These are phyloP conservation scores for Albatrellus ellisii DNA, from an alignment of 768 basidiomycete species.

Conservation along the genomic window DNA sequence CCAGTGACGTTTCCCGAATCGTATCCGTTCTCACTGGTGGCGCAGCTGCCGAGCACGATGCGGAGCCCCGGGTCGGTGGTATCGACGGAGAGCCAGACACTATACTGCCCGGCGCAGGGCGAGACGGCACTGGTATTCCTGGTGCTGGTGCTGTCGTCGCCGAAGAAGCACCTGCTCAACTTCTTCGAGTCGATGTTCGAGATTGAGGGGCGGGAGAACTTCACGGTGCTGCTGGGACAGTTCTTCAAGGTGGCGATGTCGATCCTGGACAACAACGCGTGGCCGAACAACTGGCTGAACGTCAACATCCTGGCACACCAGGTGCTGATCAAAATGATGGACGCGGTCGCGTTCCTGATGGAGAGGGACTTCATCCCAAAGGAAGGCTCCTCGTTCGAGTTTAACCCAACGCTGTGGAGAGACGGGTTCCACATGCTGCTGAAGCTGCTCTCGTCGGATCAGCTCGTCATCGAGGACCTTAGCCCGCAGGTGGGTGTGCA, in stretches of 20 bases:
- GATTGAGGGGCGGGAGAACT: slow-evolving; percentile 79
- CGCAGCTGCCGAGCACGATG: slow-evolving; percentile 44
- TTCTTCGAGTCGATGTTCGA: slow-evolving; percentile 75
- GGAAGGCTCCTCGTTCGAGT: slow-evolving; percentile 44
- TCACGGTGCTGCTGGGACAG: slow-evolving; percentile 53
- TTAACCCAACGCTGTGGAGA: slow-evolving; percentile 71
- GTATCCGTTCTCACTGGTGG: slow-evolving; percentile 80
- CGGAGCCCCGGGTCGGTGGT: slow-evolving; percentile 28
- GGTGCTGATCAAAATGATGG: slow-evolving; percentile 80
- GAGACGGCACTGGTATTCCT: slow-evolving; percentile 82
- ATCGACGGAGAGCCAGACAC: slow-evolving; percentile 30
- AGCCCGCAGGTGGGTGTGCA: slow-evolving; percentile 64
- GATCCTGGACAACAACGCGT: slow-evolving; percentile 78
- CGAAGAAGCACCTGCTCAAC: slow-evolving; percentile 60
- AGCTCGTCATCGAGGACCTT: slow-evolving; percentile 89
- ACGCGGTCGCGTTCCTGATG: slow-evolving; percentile 65
- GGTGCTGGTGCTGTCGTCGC: slow-evolving; percentile 68
- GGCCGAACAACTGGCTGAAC: slow-evolving; percentile 86
- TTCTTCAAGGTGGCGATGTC: slow-evolving; percentile 75
- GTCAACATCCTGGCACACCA: slow-evolving; percentile 82
- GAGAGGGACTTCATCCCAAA: slow-evolving; percentile 71
- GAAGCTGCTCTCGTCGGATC: slow-evolving; percentile 77
- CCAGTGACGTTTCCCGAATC: slow-evolving; percentile 90
- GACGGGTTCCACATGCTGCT: slow-evolving; percentile 74
- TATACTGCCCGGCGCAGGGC: slow-evolving; percentile 67